These are phyloP conservation scores for Beauveria sp. DNA, from an alignment of 2,329 filamentous ascomycete species.

Conservation along the genomic window DNA sequence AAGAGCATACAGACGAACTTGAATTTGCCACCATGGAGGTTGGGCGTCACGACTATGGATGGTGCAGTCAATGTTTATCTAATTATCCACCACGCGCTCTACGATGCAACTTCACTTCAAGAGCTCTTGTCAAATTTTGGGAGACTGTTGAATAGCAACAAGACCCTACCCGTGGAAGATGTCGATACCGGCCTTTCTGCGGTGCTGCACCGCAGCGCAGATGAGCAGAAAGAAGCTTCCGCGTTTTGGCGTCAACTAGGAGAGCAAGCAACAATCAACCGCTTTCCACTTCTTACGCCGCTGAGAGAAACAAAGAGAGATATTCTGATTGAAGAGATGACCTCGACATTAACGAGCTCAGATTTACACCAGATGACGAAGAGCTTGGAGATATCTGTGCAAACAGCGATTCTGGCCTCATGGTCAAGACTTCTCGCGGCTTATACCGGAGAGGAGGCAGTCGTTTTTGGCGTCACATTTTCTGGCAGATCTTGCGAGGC, in stretches of 20 bases:
- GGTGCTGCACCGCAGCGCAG: constrained; percentile 30
- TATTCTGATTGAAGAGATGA: constrained; percentile 26
- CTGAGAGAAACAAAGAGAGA: constrained; percentile 32
- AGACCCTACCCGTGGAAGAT: constrained; percentile 5
- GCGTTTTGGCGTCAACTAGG: constrained; percentile 58
- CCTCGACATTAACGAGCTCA: constrained; percentile 31
- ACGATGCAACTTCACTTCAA: constrained; percentile 71
- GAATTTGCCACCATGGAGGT: constrained; percentile 54
- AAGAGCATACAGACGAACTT: constrained; percentile 33
- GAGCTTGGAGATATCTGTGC: constrained; percentile 58
- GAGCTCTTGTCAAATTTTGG: constrained; percentile 55
- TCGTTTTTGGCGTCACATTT: constrained; percentile 74
- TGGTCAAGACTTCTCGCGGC: constrained; percentile 70
- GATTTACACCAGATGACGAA: constrained; percentile 50
- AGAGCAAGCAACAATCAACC: constrained; percentile 48
- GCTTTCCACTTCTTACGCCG: constrained; percentile 72
- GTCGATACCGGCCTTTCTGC: constrained; percentile 32
- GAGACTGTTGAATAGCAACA: constrained; percentile 12
- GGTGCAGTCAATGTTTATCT: constrained; percentile 31
- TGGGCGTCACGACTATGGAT: constrained; percentile 37
- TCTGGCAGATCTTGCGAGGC: constrained; percentile 62
- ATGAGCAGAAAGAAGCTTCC: constrained; percentile 27
- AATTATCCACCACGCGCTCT: constrained; percentile 70
- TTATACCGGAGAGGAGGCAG: constrained; percentile 66
- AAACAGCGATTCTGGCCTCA: constrained; percentile 66